phyloP scores from a whole-genome alignment of 164 flowering plant genomes.

The Vitis amurensis region DNA sequence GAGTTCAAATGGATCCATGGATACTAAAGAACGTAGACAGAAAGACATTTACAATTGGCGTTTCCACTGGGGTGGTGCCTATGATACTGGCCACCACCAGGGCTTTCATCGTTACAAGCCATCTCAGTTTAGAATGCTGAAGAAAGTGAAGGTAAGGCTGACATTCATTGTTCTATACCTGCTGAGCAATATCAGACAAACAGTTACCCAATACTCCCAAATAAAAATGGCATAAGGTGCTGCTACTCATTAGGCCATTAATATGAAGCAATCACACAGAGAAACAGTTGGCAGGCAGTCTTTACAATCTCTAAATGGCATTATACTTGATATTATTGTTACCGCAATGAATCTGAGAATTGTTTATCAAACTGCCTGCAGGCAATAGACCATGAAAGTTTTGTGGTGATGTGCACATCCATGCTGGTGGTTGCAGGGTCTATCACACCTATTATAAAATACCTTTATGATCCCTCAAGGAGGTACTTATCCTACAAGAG shows the following conservation, averaged over 20 bases:
- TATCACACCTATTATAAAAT: constrained; percentile 16
- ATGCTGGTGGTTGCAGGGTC: constrained; percentile 10
- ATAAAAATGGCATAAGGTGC: no score
- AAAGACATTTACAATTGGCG: constrained; percentile 17
- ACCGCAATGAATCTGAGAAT: no score
- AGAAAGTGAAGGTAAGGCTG: constrained; percentile 8
- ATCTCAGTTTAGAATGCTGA: not conserved
- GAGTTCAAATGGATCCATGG: constrained; percentile 24
- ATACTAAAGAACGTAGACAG: constrained; percentile 14
- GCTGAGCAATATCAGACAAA: not conserved
- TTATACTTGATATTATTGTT: not conserved
- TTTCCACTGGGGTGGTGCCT: constrained; percentile 6
- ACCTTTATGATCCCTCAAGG: constrained; percentile 15
- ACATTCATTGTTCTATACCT: not conserved
- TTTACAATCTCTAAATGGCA: not conserved
- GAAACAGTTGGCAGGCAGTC: not conserved
- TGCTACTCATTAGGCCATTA: no score
- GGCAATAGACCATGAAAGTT: constrained; percentile 13
- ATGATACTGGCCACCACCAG: constrained; percentile 2
- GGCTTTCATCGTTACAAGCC: no score
- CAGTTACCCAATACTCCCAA: no score
- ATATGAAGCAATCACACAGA: not conserved
- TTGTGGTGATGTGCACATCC: constrained; percentile 13
- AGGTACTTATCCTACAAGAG: constrained; percentile 13
- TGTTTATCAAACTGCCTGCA: not conserved